Base-by-base conservation (phyloP, 768 basidiomycete genomes). In the Pleurotus djamor region DNA sequence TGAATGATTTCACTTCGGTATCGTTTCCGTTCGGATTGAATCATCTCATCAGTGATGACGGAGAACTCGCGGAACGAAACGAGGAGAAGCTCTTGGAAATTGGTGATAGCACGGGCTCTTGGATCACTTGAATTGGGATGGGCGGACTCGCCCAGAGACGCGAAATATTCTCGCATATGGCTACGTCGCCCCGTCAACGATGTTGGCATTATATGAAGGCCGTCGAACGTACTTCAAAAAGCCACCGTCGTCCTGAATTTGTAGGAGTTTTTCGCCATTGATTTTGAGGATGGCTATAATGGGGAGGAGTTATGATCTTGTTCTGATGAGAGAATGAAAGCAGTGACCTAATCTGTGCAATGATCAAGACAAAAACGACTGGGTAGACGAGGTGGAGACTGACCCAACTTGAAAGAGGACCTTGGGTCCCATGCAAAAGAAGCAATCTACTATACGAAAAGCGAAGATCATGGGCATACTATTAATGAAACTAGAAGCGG, bases 391-490 rank as follows among this genome's bases (percentile, higher is more conserved):
- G 36, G 21, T 32, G 35, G 12, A 37, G 28, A 75, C 89, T 72
- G 70, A 95, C 93, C 95, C 96, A 57, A 99, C 93, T 84, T 99
- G 97, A 79, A 99, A 99, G 44, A 99, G 76, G 1, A 99, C 97
- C 66, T 96, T 98, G 0, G 96, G 94, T 0, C 97, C 97, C 96
- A 99, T 98, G 65, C 94, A 95, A 76, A 98, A 89, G 78, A 98
- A 96, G 70, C 96, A 98, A 70, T 98, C 96, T 2, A 96, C 94
- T 68, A 97, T 92, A 35, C 97, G 86, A 79, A 97, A 99, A 0
- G 96, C 96, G 67, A 98, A 99, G 44, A 99, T 87, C 85, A 98
- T 90, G 1, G 95, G 92, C 92, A 95, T 94, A 68, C 89, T 92
- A 73, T 94, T 94, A 69, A 94, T 94, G 67, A 84, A 94, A 67